Evolutionary conservation across 31 red algal species (phyloP), one percentile per base, ranked within the genome.

Genomic region (Odonthalia washingtoniensis): DNA sequence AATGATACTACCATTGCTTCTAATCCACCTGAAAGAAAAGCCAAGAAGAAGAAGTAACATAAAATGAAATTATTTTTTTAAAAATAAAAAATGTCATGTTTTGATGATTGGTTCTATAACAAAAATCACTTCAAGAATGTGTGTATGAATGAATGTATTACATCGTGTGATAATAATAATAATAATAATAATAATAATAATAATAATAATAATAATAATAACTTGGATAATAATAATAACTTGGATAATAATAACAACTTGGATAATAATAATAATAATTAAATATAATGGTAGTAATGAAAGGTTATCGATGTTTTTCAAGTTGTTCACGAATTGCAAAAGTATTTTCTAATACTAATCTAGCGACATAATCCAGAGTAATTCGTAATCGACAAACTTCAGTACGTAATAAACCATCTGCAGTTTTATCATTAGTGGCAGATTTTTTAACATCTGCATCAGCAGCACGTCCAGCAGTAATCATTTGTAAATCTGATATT

Each of bases 341-440:
- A 6, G 88, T 80, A 17, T 68, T 39, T 33, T 82, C 35, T 64
- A 91, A 39, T 31, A 45, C 38, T 28, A 91, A 39, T 41, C 72
- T 45, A 6, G 80, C 69, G 3, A 91, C 46, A 40, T 83, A 72
- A 61, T 91, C 61, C 36, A 91, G 72, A 12, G 65, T 84, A 6
- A 84, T 69, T 38, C 80, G 78, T 30, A 91, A 39, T 26, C 74
- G 44, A 21, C 70, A 67, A 67, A 63, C 83, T 49, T 87, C 83
- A 27, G 53, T 60, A 52, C 45, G 42, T 44, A 87, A 72, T 16
- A 40, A 27, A 37, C 38, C 82, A 28, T 46, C 69, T 4, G 63
- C 34, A 33, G 45, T 75, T 36, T 46, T 53, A 36, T 43, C 52
- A 33, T 42, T 21, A 30, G 45, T 33, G 34, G 36, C 30, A 40